Evolutionary conservation across 2,329 filamentous ascomycete genomes (phyloP).

Genomic region (Arachnomyces sp.): DNA sequence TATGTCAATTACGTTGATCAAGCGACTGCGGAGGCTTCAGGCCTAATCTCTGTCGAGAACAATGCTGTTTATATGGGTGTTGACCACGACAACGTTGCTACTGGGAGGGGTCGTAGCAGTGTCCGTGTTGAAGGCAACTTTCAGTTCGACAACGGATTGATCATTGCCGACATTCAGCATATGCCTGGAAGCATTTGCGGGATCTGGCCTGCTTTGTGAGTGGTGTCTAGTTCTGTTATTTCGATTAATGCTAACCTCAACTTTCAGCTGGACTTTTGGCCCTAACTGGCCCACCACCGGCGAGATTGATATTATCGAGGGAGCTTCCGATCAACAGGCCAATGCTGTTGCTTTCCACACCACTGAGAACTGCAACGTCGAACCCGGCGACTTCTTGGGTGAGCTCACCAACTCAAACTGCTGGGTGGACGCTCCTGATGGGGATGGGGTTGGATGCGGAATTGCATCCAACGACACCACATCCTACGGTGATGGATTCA

Average conservation of each 20-base stretch:
- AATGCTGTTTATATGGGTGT: conserved; percentile 60
- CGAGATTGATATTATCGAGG: conserved; percentile 66
- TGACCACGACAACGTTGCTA: conserved; percentile 47
- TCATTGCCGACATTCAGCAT: conserved; percentile 29
- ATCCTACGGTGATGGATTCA: conserved; percentile 58
- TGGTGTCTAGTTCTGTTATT: conserved; percentile 1
- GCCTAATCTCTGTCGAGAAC: conserved; percentile 51
- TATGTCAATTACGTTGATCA: conserved; percentile 62
- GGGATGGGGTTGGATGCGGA: conserved; percentile 43
- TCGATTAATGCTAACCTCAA: conserved; percentile 5
- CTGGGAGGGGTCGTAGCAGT: conserved; percentile 20
- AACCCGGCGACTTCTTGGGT: conserved; percentile 27
- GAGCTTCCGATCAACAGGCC: conserved; percentile 50
- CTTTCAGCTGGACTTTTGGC: conserved; percentile 39
- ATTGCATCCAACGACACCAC: conserved; percentile 40
- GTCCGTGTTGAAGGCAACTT: conserved; percentile 24
- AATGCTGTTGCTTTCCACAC: conserved; percentile 58
- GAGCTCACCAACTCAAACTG: conserved; percentile 43
- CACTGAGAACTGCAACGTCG: conserved; percentile 15
- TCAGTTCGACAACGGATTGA: conserved; percentile 24
- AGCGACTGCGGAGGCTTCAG: conserved; percentile 47
- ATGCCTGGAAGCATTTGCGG: conserved; percentile 28
- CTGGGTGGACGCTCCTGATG: not conserved
- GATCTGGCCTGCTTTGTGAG: conserved; percentile 29
- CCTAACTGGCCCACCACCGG: conserved; percentile 54